A percentile compares a stretch with the other conserved stretches of the same genome.
These are phyloP conservation scores for Trametes gibbosa DNA, from an alignment of 768 basidiomycete genomes.

Conservation along the genomic window DNA sequence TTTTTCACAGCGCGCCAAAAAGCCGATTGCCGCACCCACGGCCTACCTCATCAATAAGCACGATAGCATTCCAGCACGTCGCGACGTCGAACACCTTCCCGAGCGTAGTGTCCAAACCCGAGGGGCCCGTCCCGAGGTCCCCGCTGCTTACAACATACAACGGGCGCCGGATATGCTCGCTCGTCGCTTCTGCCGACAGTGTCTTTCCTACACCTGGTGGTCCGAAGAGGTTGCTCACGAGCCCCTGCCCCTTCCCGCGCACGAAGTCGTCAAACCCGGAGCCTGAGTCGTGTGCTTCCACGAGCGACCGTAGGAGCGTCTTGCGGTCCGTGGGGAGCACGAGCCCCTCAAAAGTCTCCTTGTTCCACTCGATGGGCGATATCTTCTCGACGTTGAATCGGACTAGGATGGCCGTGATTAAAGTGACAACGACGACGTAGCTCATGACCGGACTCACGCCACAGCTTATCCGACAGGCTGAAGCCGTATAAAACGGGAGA, in stretches of 20 bases:
- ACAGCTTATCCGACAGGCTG: slow-evolving; percentile 54
- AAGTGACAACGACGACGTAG: neutral
- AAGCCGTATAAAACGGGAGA: slow-evolving; percentile 59
- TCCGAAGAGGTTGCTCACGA: slow-evolving; percentile 32
- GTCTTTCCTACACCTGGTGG: slow-evolving; percentile 30
- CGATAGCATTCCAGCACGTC: slow-evolving; percentile 33
- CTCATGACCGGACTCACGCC: slow-evolving; percentile 41
- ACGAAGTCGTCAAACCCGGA: slow-evolving; percentile 33
- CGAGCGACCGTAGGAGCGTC: slow-evolving; percentile 27
- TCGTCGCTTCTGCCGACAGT: slow-evolving; percentile 27
- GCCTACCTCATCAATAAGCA: slow-evolving; percentile 34
- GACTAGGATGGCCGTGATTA: slow-evolving; percentile 33
- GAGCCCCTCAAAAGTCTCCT: slow-evolving; percentile 30
- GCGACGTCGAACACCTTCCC: slow-evolving; percentile 32
- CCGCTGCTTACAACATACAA: slow-evolving; percentile 31
- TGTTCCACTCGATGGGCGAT: slow-evolving; percentile 39
- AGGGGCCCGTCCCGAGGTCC: slow-evolving; percentile 32
- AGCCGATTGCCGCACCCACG: too few relatives aligned
- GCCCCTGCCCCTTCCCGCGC: slow-evolving; percentile 33
- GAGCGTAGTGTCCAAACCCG: slow-evolving; percentile 28
- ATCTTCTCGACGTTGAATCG: slow-evolving; percentile 59
- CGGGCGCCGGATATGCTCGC: slow-evolving; percentile 21
- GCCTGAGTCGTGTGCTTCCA: slow-evolving; percentile 27
- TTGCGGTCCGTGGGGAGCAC: slow-evolving; percentile 28
- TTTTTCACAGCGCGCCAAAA: too few relatives aligned